These are phyloP conservation scores for Aeminium ludgeri DNA, from an alignment of 495 filamentous ascomycete species.

Conservation along the genomic window DNA sequence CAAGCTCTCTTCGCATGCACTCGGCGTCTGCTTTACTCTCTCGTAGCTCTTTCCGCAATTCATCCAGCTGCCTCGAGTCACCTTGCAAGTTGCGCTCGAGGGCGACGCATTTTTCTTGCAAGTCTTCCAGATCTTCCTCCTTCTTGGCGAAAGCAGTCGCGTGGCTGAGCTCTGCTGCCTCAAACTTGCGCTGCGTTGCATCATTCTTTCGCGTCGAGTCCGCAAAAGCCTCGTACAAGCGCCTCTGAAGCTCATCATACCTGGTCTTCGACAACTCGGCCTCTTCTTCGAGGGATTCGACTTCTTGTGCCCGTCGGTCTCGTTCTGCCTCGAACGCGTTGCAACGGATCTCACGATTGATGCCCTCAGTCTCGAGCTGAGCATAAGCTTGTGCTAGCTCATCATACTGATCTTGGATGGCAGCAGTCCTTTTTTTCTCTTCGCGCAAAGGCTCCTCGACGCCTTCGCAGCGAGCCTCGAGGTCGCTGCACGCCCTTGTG, in stretches of 20 bases:
- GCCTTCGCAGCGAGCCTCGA: conserved; percentile 17
- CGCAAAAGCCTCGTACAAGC: conserved; percentile 9
- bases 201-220: not conserved
- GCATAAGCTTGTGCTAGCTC: conserved; percentile 7
- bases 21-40: not conserved
- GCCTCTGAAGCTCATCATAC: conserved; percentile 4
- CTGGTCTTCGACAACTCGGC: conserved; percentile 1
- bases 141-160: conserved; percentile 9
- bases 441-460: conserved; percentile 33
- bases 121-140: conserved; percentile 27
- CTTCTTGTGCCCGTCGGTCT: conserved; percentile 3
- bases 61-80: not conserved
- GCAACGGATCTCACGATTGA: conserved; percentile 5
- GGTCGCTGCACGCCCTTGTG: conserved; percentile 2
- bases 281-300: conserved; percentile 5
- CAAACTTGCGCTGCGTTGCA: not conserved
- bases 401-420: conserved; percentile 16
- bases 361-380: conserved; percentile 13
- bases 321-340: conserved; percentile 18
- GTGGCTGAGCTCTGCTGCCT: conserved; percentile 9
- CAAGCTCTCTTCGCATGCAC: not conserved
- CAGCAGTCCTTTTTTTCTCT: conserved; percentile 27
- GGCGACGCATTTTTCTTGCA: conserved; percentile 11
- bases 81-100: not conserved
- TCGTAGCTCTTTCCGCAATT: not conserved